Percentiles rank a stretch among this genome's conserved stretches.
Evolutionary conservation across 192 early-diverging fungal genomes (phyloP).

Genomic region (Rhizoclosmatium sp.): DNA sequence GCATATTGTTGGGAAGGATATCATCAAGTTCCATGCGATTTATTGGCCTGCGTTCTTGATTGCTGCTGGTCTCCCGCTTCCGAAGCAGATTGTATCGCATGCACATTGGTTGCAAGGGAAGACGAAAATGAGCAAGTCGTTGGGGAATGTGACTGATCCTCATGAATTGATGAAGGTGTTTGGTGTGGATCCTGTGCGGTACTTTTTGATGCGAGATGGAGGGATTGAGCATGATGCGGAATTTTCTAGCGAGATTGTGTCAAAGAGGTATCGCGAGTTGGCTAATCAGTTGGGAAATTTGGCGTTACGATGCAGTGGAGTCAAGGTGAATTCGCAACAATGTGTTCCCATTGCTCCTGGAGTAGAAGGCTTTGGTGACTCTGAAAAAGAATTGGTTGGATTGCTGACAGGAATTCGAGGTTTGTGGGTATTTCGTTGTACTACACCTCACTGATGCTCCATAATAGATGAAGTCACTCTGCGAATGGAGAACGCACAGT

Average conservation of each 20-base stretch:
- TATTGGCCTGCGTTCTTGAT: conserved; percentile 98
- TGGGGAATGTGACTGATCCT: conserved; percentile 92
- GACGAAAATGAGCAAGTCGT: conserved; percentile 96
- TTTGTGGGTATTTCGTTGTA: neutral
- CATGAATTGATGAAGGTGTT: conserved; percentile 70
- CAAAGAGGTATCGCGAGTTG: conserved; percentile 66
- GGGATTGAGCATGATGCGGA: conserved; percentile 85
- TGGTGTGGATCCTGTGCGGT: conserved; percentile 82
- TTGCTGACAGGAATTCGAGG: neutral
- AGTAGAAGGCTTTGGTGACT: neutral
- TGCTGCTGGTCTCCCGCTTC: conserved; percentile 81
- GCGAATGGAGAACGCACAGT: conserved; percentile 65
- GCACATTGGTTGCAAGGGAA: conserved; percentile 92
- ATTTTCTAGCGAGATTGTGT: conserved; percentile 74
- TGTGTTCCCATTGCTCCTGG: conserved; percentile 35
- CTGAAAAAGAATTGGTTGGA: conserved; percentile 37
- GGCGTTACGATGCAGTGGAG: conserved; percentile 38
- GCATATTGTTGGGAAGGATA: conserved; percentile 96
- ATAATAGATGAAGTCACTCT: conserved; percentile 22
- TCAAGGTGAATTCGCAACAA: conserved; percentile 33
- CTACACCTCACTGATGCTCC: neutral
- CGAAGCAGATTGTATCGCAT: conserved; percentile 85
- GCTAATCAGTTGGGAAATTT: conserved; percentile 39
- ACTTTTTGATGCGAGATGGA: conserved; percentile 91
- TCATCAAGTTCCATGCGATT: conserved; percentile 94